Evolutionary conservation across 257 asterid species (phyloP).

Genomic region (Solanum bukasovii): DNA sequence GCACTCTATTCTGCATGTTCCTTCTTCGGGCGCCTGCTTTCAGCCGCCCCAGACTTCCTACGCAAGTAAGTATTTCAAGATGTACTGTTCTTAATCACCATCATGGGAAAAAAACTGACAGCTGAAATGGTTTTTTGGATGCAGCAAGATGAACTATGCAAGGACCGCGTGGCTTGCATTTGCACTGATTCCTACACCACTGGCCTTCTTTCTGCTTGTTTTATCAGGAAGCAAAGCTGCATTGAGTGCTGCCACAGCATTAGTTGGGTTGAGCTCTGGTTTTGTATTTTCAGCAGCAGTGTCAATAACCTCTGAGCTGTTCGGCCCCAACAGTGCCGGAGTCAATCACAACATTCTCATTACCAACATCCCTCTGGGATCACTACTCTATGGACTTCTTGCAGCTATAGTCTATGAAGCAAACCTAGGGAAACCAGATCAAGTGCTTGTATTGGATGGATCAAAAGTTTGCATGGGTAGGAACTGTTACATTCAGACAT

Average conservation of each 20-base stretch:
- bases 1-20: slow-evolving; percentile 59
- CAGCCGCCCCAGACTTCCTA: slow-evolving; percentile 44
- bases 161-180: slow-evolving; percentile 52
- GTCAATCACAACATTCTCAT: slow-evolving; percentile 59
- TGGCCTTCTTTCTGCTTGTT: slow-evolving; percentile 40
- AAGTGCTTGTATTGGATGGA: slow-evolving; percentile 16
- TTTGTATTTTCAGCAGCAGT: slow-evolving; percentile 51
- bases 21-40: slow-evolving; percentile 62
- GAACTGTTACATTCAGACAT: slow-evolving; percentile 41
- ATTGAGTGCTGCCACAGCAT: slow-evolving; percentile 33
- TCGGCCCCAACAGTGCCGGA: slow-evolving; percentile 57
- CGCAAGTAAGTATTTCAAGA: slow-evolving; percentile 18
- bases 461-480: slow-evolving; percentile 47
- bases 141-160: slow-evolving; percentile 40
- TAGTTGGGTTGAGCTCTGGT: slow-evolving; percentile 58
- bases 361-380: slow-evolving; percentile 60
- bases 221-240: slow-evolving; percentile 26
- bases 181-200: slow-evolving; percentile 42
- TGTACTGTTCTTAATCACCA: not conserved
- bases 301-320: slow-evolving; percentile 50
- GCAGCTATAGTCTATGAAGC: slow-evolving; percentile 50
- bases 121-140: not conserved
- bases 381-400: slow-evolving; percentile 49
- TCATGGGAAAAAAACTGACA: not conserved
- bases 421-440: slow-evolving; percentile 28